A percentile compares a stretch with the other conserved stretches of the same genome.
phyloP scores from a whole-genome alignment of 73 alveolate species.

The Paramecium caudatum region DNA sequence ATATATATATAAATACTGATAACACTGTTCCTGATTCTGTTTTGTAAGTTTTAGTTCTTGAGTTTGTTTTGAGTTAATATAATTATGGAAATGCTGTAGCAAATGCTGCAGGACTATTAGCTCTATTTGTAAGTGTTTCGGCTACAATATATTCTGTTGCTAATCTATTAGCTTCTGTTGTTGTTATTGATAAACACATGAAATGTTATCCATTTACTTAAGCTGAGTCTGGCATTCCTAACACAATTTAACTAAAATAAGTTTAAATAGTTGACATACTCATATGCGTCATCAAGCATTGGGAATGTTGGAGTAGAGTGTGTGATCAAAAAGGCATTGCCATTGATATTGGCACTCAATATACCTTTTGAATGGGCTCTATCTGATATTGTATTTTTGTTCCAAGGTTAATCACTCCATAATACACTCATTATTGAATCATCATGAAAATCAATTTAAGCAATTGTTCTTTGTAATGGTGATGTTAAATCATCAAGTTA shows the following conservation, averaged over 20 bases:
- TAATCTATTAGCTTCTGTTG: background rate
- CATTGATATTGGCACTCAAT: background rate
- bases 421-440: background rate
- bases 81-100: constrained; percentile 52
- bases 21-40: constrained; percentile 50
- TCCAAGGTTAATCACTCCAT: constrained; percentile 45
- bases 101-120: constrained; percentile 10
- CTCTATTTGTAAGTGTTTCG: constrained; percentile 4
- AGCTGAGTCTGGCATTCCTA: constrained; percentile 60
- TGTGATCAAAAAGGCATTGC: constrained; percentile 1
- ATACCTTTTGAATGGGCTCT: constrained; percentile 59
- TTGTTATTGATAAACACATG: background rate
- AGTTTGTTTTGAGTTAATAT: constrained; percentile 5
- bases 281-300: background rate
- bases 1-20: background rate
- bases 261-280: no score
- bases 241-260: constrained; percentile 51
- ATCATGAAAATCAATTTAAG: background rate
- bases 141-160: constrained; percentile 44
- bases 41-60: constrained; percentile 37
- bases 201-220: constrained; percentile 46
- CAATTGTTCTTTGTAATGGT: background rate
- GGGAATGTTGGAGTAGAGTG: constrained; percentile 65
- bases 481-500: background rate
- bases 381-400: background rate